phyloP scores from a whole-genome alignment of 192 early-diverging fungal genomes.

The Coemansia asiatica region DNA sequence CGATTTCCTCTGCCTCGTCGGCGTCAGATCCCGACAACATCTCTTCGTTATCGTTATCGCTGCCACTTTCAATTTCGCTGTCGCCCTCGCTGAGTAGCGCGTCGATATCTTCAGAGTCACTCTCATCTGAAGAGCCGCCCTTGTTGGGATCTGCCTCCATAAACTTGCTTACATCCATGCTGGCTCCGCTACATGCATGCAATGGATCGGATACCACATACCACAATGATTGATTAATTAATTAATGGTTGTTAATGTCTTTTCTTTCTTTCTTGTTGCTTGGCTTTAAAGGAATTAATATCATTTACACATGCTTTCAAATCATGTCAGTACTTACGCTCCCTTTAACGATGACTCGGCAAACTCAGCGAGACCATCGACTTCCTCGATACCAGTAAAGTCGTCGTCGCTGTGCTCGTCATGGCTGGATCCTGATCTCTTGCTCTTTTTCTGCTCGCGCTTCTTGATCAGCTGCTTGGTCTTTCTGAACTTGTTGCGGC shows the following conservation, averaged over 20 bases:
- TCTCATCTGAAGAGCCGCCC: slow-evolving; percentile 8
- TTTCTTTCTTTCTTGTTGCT: too few species aligned
- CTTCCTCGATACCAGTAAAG: slow-evolving; percentile 47
- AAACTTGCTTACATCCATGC: slow-evolving; percentile 43
- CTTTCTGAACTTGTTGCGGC: slow-evolving; percentile 61
- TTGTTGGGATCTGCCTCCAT: slow-evolving; percentile 35
- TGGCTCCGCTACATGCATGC: slow-evolving; percentile 12
- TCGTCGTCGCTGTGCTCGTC: slow-evolving; percentile 22
- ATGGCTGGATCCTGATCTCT: slow-evolving; percentile 14
- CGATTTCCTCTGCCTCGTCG: slow-evolving; percentile 44
- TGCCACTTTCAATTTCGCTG: slow-evolving; percentile 44
- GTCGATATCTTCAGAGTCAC: slow-evolving; percentile 22
- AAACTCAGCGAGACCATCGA: slow-evolving; percentile 52
- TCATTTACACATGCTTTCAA: too few species aligned
- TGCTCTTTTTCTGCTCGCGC: slow-evolving; percentile 61
- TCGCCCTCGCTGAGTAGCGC: slow-evolving; percentile 43
- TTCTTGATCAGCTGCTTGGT: slow-evolving; percentile 59
- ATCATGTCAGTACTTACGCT: slow-evolving; percentile 8
- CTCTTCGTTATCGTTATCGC: slow-evolving; percentile 35
- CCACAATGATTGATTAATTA: too few species aligned
- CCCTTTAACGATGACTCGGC: slow-evolving; percentile 40
- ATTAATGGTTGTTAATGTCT: too few species aligned
- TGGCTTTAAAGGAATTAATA: too few species aligned
- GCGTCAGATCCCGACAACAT: too few species aligned
- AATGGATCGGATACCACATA: too few species aligned